Evolutionary conservation across 805 yeast species (phyloP), one percentile per base, ranked within the genome.

Genomic region (Nakazawaea holstii): DNA sequence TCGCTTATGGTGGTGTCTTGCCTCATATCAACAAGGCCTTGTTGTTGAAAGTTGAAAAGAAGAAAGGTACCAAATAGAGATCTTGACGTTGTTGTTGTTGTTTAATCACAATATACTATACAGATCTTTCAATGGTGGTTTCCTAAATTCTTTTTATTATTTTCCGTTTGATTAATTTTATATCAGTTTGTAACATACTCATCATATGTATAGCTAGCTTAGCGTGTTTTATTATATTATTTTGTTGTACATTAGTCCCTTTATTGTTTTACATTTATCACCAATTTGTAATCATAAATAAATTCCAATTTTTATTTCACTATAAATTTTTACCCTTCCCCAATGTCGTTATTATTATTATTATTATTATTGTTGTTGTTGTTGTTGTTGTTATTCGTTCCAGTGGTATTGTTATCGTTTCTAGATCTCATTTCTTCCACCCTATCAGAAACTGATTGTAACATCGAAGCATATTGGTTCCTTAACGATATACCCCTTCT

Each of bases 1-100:
- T 92, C 65, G 97, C 97, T 36, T 89, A 84, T 59, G 98, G 98
- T 76, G 98, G 98, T 83, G 98, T 92, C 47, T 75, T 92, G 67
- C 98, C 98, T 48, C 95, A 89, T 66, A 87, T 88, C 63, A 87
- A 88, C 72, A 83, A 84, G 67, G 89, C 88, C 49, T 73, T 86
- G 60, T 72, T 86, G 57, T 78, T 87, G 62, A 84, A 87, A 72
- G 88, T 82, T 45, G 91, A 84, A 64, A 79, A 80, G 70, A 72
- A 73, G 56, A 72, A 73, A 59, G 57, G 53, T 47, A 48, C 55
- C 31, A 32, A 35, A 32, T 29, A 33, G 13, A 26, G 15, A 14
- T 11, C 32, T 39, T 28, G 17, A 27, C 14, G 17, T 17, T 26
- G n/a, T 36, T 32, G 9, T 26, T 26, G 3, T 20, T 5, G n/a